phyloP scores from a whole-genome alignment of 2,329 filamentous ascomycete genomes.

The Tolypocladium ovalisporum region DNA sequence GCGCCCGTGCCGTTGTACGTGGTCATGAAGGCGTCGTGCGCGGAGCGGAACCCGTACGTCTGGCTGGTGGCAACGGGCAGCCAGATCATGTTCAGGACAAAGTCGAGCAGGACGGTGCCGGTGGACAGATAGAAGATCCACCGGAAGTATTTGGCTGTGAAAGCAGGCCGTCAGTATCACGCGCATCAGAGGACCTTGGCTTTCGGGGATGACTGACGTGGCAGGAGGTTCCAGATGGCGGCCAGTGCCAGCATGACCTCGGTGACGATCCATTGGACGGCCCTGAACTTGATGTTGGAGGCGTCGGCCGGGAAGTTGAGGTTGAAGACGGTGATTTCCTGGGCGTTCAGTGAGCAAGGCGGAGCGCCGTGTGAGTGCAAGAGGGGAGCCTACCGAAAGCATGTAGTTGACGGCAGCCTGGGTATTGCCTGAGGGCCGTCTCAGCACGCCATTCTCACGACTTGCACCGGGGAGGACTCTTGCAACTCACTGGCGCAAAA shows the following conservation, averaged over 20 bases:
- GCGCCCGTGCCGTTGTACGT: conserved; percentile 48
- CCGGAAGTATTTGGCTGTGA: conserved; percentile 21
- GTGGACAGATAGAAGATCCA: conserved; percentile 40
- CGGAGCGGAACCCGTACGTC: conserved; percentile 46
- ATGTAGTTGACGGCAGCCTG: background rate
- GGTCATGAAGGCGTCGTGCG: conserved; percentile 48
- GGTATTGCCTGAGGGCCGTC: background rate
- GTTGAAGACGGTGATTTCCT: conserved; percentile 48
- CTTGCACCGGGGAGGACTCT: too few relatives aligned
- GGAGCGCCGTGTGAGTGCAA: background rate
- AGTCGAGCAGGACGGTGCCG: conserved; percentile 42
- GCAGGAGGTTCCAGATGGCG: conserved; percentile 36
- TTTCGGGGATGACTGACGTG: conserved; percentile 14
- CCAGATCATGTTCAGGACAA: conserved; percentile 50
- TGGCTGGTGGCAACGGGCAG: conserved; percentile 44
- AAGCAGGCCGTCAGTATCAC: background rate
- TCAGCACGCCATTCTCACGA: background rate
- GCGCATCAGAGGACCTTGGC: background rate
- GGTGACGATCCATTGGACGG: conserved; percentile 49
- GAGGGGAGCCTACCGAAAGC: background rate
- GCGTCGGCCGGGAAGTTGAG: conserved; percentile 42
- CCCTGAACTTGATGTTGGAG: conserved; percentile 43
- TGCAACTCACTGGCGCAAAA: conserved; percentile 35
- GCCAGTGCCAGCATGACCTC: conserved; percentile 39
- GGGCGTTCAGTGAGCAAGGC: background rate